Evolutionary conservation across 192 early-diverging fungal species (phyloP), one percentile per base, ranked within the genome.

Genomic region (Umbelopsis vinacea): DNA sequence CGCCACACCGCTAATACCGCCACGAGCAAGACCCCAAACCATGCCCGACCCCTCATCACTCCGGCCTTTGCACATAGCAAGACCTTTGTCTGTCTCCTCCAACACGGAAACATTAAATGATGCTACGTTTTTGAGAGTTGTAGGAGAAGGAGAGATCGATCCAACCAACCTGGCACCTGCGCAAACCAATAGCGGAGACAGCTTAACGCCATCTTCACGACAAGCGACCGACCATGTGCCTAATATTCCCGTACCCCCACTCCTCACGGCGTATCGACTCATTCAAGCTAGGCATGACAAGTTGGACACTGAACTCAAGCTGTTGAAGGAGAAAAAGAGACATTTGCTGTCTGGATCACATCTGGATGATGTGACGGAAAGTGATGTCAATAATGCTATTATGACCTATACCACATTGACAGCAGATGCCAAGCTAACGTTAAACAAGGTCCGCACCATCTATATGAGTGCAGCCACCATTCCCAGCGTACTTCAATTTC

Each of bases 401-500:
- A 68, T 69, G 21, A 81, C 85, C 48, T 85, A 83, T 40, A 76
- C 80, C 8, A 54, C 74, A 14, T 74, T 76, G 37, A 73, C 85
- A 9, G 76, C 85, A 15, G 81, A 82, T 22, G 72, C 77, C 66
- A 89, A 86, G 75, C 75, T 74, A 45, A 82, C 86, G n/a, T 76
- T 89, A 35, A 87, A 84, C 46, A 79, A 79, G 48, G 85, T 83
- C 12, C 73, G 85, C 11, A 86, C 83, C 1, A 54, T 86, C 12
- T 76, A 84, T 26, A 84, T 80, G 74, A 83, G 83, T 38, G 85
- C 86, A 4, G 85, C 85, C 11, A 81, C 81, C 45, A 80, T 85
- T 33, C 84, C 86, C 1, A 84, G 81, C 24, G 81, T 89, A 19
- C 79, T 87, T 10, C 86, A 88, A 57, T 89, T 89, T 71, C 79